Conservation (phyloP, 2,329 filamentous ascomycete genomes). For the Exophiala bonariae region DNA sequence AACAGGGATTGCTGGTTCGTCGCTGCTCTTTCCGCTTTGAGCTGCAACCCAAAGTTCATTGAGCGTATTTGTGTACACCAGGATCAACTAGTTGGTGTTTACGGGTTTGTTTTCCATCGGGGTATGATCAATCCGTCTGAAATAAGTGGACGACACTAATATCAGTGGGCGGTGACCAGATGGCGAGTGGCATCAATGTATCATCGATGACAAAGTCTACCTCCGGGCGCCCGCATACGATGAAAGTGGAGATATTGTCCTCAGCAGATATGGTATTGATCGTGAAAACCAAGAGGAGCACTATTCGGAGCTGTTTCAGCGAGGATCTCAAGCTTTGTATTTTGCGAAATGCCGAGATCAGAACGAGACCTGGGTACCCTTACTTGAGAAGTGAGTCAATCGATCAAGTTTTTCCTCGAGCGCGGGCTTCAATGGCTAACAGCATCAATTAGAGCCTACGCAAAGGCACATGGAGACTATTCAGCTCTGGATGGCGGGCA, state of each 20-base stretch:
- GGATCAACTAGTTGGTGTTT: constrained; percentile 75
- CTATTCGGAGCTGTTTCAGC: constrained; percentile 71
- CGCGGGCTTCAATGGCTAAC: too few species aligned
- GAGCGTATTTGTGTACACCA: constrained; percentile 71
- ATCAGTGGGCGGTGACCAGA: constrained; percentile 49
- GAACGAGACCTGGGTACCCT: constrained; percentile 79
- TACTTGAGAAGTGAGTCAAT: constrained; percentile 58
- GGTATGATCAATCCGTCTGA: constrained; percentile 38
- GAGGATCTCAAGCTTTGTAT: constrained; percentile 73
- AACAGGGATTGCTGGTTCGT: constrained; percentile 85
- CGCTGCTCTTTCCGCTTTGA: constrained; percentile 74
- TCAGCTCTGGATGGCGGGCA: constrained; percentile 73
- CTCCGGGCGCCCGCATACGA: constrained; percentile 82
- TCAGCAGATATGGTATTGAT: constrained; percentile 73
- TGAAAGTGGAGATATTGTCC: constrained; percentile 71
- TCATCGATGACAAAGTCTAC: constrained; percentile 89
- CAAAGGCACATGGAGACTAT: constrained; percentile 81
- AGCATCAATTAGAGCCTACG: constrained; percentile 65
- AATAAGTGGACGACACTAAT: not conserved
- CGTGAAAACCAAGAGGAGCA: constrained; percentile 70
- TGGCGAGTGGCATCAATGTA: constrained; percentile 88
- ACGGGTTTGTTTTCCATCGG: constrained; percentile 81
- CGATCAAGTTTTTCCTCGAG: too few species aligned
- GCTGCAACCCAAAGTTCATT: constrained; percentile 72
- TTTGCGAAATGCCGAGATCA: constrained; percentile 74